These are phyloP conservation scores for Dysphania ambrosioides DNA, from an alignment of 148 eudicot genomes.

Conservation along the genomic window DNA sequence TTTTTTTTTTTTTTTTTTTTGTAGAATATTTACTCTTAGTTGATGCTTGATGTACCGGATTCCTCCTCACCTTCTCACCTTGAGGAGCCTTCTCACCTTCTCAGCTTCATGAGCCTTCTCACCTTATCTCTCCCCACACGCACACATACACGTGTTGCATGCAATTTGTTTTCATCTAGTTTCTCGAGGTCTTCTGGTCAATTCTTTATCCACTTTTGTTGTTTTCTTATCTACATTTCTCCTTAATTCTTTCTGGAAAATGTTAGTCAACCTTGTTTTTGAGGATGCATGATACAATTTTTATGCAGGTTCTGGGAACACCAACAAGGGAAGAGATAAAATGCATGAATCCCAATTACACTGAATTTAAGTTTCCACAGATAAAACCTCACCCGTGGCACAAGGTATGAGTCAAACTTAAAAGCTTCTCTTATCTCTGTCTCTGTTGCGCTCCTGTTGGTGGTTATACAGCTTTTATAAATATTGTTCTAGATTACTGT, in stretches of 20 bases:
- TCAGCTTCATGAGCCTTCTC: too few species aligned
- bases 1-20: too few species aligned
- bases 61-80: too few species aligned
- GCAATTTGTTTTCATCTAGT: background rate
- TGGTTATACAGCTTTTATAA: background rate
- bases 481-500: too few species aligned
- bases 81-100: too few species aligned
- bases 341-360: slow-evolving; percentile 97
- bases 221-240: background rate
- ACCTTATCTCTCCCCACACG: too few species aligned
- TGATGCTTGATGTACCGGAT: too few species aligned
- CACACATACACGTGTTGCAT: background rate
- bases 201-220: background rate
- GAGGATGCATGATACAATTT: slow-evolving; percentile 11
- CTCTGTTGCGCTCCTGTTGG: background rate
- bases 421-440: background rate
- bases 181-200: background rate
- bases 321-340: slow-evolving; percentile 98
- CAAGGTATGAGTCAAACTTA: slow-evolving; percentile 51
- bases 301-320: slow-evolving; percentile 85
- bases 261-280: background rate
- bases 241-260: background rate
- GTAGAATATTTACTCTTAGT: too few species aligned
- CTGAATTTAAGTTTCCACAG: slow-evolving; percentile 96
- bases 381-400: slow-evolving; percentile 99